These are phyloP conservation scores for Hypholoma sublateritium DNA, from an alignment of 768 basidiomycete species.

Conservation along the genomic window DNA sequence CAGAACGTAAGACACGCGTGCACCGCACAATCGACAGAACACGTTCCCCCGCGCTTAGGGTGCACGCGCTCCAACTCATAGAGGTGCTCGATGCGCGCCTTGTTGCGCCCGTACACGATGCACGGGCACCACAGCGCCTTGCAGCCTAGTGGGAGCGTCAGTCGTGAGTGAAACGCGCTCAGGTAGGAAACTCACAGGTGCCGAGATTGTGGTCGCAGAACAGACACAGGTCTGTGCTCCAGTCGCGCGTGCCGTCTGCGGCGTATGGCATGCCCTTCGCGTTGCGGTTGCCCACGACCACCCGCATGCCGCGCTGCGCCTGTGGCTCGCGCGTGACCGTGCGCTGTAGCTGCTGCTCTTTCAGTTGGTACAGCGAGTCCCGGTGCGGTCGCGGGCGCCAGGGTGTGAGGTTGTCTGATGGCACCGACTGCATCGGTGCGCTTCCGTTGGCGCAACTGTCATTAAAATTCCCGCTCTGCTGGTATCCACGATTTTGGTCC, in stretches of 20 bases:
- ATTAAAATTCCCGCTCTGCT: not conserved
- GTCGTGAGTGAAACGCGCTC: not conserved
- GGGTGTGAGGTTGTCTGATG: not conserved
- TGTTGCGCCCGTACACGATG: slow-evolving; percentile 17
- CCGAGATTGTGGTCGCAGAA: slow-evolving; percentile 18
- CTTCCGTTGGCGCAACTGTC: not conserved
- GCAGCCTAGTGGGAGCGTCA: slow-evolving; percentile 8
- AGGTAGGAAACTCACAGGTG: slow-evolving; percentile 10
- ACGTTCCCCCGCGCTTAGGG: slow-evolving; percentile 7
- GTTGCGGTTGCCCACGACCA: slow-evolving; percentile 12
- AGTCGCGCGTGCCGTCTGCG: slow-evolving; percentile 16
- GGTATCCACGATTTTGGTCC: not conserved
- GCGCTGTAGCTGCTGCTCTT: not conserved
- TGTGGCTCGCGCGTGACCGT: slow-evolving; percentile 9
- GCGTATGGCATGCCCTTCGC: slow-evolving; percentile 9
- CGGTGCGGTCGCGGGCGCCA: not conserved
- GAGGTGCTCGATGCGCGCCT: slow-evolving; percentile 17
- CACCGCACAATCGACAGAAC: slow-evolving; percentile 10
- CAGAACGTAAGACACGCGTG: slow-evolving; percentile 19
- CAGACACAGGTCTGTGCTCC: slow-evolving; percentile 18
- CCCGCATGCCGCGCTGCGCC: slow-evolving; percentile 5
- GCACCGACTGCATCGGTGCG: not conserved
- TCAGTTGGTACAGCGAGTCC: not conserved
- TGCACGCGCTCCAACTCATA: slow-evolving; percentile 9
- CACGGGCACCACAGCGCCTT: slow-evolving; percentile 18